phyloP scores from a whole-genome alignment of 768 basidiomycete species.

The Mycena chlorophos region DNA sequence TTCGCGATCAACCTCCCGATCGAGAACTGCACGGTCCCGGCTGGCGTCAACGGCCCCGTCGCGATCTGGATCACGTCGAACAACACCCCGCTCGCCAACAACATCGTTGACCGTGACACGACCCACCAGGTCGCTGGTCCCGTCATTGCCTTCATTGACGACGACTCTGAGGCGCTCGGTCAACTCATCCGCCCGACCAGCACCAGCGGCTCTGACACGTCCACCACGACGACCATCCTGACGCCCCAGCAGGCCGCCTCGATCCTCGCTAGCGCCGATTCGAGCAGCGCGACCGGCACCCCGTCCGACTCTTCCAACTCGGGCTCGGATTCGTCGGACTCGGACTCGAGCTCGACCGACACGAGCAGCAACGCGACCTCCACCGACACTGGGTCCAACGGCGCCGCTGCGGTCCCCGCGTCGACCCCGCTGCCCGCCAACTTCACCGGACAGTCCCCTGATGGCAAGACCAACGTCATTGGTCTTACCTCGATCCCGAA shows the following conservation, averaged over 20 bases:
- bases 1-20: constrained; percentile 60
- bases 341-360: constrained; percentile 18
- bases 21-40: constrained; percentile 61
- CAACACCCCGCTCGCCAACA: constrained; percentile 60
- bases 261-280: constrained; percentile 32
- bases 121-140: constrained; percentile 71
- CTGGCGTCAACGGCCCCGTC: constrained; percentile 71
- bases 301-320: constrained; percentile 21
- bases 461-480: constrained; percentile 45
- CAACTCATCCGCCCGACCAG: constrained; percentile 39
- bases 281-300: constrained; percentile 16
- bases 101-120: constrained; percentile 56
- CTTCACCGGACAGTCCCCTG: constrained; percentile 41
- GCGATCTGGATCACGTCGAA: constrained; percentile 69
- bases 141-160: constrained; percentile 64
- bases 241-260: constrained; percentile 37
- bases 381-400: constrained; percentile 21
- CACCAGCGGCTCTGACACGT: constrained; percentile 19
- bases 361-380: constrained; percentile 24
- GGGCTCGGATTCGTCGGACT: constrained; percentile 18
- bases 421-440: constrained; percentile 36
- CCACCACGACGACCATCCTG: constrained; percentile 30
- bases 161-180: constrained; percentile 50
- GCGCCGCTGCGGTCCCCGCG: constrained; percentile 26
- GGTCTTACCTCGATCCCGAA: constrained; percentile 41